These are phyloP conservation scores for Arabis alpina DNA, from an alignment of 345 rosid species.

Conservation along the genomic window DNA sequence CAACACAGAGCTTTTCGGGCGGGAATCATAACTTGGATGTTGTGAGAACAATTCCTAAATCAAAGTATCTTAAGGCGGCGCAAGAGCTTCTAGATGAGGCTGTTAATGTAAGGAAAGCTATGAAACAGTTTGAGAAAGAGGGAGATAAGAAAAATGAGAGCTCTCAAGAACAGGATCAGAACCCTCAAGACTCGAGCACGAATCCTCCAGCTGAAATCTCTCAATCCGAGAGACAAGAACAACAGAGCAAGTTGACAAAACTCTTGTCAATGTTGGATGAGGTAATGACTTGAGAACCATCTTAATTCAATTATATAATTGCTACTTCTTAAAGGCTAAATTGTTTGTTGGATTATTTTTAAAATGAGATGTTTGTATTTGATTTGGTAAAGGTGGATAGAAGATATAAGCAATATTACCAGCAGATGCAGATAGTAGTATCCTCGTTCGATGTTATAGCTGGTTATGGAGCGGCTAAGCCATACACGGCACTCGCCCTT, in stretches of 20 bases:
- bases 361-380: neutral
- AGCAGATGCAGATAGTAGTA: constrained; percentile 97
- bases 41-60: constrained; percentile 66
- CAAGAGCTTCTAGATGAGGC: constrained; percentile 93
- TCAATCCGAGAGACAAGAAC: constrained; percentile 82
- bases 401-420: constrained; percentile 92
- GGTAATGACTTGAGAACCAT: constrained; percentile 51
- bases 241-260: constrained; percentile 89
- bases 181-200: constrained; percentile 50
- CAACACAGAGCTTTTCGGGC: constrained; percentile 57
- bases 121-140: constrained; percentile 59
- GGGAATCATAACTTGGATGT: constrained; percentile 35
- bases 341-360: no score
- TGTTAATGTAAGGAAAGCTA: constrained; percentile 81
- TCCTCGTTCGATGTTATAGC: constrained; percentile 93
- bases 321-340: neutral
- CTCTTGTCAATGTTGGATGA: constrained; percentile 95
- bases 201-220: constrained; percentile 60
- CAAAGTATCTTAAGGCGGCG: constrained; percentile 87
- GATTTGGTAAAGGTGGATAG: constrained; percentile 71
- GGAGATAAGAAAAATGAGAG: constrained; percentile 56
- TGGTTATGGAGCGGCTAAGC: constrained; percentile 90
- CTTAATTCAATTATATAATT: neutral
- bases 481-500: constrained; percentile 92
- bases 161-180: constrained; percentile 52